Conservation (phyloP, 768 basidiomycete species). For the Tylopilus sp. region DNA sequence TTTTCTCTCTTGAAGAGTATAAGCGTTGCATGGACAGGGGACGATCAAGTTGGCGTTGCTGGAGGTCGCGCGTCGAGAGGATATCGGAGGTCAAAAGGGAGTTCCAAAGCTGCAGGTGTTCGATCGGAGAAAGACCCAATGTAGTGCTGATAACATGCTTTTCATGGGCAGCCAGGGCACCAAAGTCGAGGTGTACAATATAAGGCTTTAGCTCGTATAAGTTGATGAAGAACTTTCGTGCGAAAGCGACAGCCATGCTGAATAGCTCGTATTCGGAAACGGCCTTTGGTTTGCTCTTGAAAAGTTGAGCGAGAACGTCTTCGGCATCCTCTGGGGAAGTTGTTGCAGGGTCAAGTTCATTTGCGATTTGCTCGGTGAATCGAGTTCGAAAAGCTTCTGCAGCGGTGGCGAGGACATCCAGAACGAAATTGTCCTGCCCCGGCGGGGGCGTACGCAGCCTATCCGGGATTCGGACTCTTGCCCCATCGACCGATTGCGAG, state of each 20-base stretch:
- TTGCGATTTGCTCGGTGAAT: conserved; percentile 35
- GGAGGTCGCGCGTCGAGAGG: conserved; percentile 47
- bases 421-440: conserved; percentile 41
- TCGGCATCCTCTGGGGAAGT: conserved; percentile 37
- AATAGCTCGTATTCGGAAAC: conserved; percentile 62
- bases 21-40: conserved; percentile 58
- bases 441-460: conserved; percentile 46
- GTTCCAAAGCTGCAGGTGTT: conserved; percentile 58
- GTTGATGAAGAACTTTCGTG: conserved; percentile 41
- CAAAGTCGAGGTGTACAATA: conserved; percentile 51
- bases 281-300: conserved; percentile 50
- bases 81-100: conserved; percentile 62
- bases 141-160: conserved; percentile 49
- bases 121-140: conserved; percentile 37
- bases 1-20: conserved; percentile 53
- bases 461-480: conserved; percentile 36
- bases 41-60: conserved; percentile 45
- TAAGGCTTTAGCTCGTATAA: conserved; percentile 38
- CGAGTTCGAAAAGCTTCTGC: conserved; percentile 42
- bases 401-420: conserved; percentile 49
- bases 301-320: conserved; percentile 41
- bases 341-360: conserved; percentile 20
- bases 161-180: conserved; percentile 49
- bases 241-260: conserved; percentile 45
- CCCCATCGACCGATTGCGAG: conserved; percentile 68